These are phyloP conservation scores for Solanum appendiculatum DNA, from an alignment of 257 asterid species.

Conservation along the genomic window DNA sequence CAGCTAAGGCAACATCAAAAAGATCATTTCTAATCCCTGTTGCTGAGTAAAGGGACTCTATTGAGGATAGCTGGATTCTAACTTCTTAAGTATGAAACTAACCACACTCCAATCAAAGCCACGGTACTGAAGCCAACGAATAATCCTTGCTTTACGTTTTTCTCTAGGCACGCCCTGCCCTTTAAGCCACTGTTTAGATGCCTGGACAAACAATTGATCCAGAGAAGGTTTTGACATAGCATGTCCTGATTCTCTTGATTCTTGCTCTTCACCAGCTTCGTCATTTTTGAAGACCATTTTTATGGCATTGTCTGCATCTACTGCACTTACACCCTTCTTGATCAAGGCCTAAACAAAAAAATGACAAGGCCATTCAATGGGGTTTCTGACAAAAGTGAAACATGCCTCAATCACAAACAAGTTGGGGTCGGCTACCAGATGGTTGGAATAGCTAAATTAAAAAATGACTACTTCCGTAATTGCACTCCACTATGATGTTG, in stretches of 20 bases:
- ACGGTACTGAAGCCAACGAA: constrained; percentile 95
- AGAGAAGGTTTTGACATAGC: constrained; percentile 59
- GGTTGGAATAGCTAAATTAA: too few relatives aligned
- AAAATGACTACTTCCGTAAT: too few relatives aligned
- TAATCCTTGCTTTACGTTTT: constrained; percentile 58
- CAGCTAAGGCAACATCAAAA: not conserved
- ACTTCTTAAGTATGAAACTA: constrained; percentile 39
- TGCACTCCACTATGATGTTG: too few relatives aligned
- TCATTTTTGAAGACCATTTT: constrained; percentile 42
- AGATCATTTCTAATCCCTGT: not conserved
- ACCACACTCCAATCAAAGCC: constrained; percentile 64
- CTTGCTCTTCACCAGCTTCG: constrained; percentile 31
- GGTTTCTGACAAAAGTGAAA: not conserved
- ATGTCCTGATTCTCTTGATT: constrained; percentile 34
- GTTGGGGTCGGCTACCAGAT: too few relatives aligned
- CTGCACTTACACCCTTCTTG: constrained; percentile 54
- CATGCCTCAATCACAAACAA: too few relatives aligned
- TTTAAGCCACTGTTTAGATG: constrained; percentile 78
- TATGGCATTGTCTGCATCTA: constrained; percentile 58
- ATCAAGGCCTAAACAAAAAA: constrained; percentile 35
- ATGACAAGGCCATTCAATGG: not conserved
- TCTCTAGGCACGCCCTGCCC: constrained; percentile 41
- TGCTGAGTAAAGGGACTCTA: constrained; percentile 12
- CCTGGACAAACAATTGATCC: constrained; percentile 53
- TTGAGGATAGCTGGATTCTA: constrained; percentile 36